Base-by-base conservation (phyloP, 768 basidiomycete genomes). In the Nidularia sp. region DNA sequence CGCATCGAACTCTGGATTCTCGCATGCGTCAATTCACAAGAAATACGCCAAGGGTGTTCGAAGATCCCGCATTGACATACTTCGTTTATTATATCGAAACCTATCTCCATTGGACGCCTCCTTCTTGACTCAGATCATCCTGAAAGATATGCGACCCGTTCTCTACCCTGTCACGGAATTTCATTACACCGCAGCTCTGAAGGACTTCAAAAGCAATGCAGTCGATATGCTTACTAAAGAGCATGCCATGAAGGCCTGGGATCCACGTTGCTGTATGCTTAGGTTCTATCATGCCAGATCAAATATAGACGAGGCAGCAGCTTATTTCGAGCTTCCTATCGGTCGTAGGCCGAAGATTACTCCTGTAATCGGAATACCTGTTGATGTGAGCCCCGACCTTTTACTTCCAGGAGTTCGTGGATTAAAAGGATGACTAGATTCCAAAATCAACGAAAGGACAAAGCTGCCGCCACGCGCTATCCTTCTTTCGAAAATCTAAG, bases 391-490 rank as follows among this genome's bases (percentile, higher is more conserved):
- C 50, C 10, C 5, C 33, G 29, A 42, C 10, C 13, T 9, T 35
- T 31, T 9, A 35, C 45, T 25, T 51, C 51, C 12, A 12, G 33
- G 9, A 5, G 10, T 45, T 7, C 41, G 3, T 12, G 25, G 34
- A 34, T 53, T 25, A 47, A 57, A 15, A 33, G 45, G 2, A 42
- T 51, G 4, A 43, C n/a, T 45, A 81, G 90, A 84, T 95, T 4
- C 93, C 94, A 0, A 94, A 92, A 68, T 90, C 90, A 22, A 70
- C 75, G 33, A 95, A 94, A 61, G 92, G 86, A 2, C 74, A 78
- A 48, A 74, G 81, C 3, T 80, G 83, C 43, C 57, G 68, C 8
- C 76, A 88, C 47, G 85, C 83, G 13, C 66, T 90, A 45, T 53
- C 70, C 42, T 65, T 71, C 50, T 70, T 88, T 52, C 55, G 50